Conservation (phyloP, 768 basidiomycete genomes). For the Neoboletus magnificus region DNA sequence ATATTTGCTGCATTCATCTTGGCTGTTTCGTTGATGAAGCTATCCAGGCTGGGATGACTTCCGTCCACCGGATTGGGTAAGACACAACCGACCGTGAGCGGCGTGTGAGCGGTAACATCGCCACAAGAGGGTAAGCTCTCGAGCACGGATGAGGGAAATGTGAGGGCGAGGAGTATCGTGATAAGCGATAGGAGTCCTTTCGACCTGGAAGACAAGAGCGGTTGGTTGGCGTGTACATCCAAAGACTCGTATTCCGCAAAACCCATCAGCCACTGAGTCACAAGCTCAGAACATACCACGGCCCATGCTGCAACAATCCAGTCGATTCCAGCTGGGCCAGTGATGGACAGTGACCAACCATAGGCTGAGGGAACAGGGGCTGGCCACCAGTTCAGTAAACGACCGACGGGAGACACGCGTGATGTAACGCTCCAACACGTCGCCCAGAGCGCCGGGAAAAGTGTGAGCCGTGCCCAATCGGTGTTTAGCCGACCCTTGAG, state of each 20-base stretch:
- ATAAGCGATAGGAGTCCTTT: conserved; percentile 37
- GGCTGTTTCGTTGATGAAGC: conserved; percentile 59
- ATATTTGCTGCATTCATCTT: conserved; percentile 50
- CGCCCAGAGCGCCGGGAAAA: conserved; percentile 73
- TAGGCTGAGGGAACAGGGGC: conserved; percentile 58
- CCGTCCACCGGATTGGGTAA: conserved; percentile 49
- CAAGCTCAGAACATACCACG: conserved; percentile 52
- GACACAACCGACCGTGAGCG: conserved; percentile 63
- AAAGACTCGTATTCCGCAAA: conserved; percentile 15
- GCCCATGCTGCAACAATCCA: conserved; percentile 80
- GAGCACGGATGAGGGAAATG: conserved; percentile 55
- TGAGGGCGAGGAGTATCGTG: conserved; percentile 41
- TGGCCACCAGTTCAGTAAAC: conserved; percentile 61
- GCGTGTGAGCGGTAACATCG: conserved; percentile 43
- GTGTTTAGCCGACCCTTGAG: conserved; percentile 28
- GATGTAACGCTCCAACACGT: conserved; percentile 55
- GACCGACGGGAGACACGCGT: conserved; percentile 61
- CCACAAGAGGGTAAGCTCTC: conserved; percentile 37
- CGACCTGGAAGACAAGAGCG: conserved; percentile 18
- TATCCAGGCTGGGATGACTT: conserved; percentile 47
- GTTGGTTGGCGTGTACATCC: background rate
- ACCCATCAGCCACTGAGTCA: conserved; percentile 59
- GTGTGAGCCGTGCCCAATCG: conserved; percentile 43
- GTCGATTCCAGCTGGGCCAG: conserved; percentile 62
- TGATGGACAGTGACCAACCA: conserved; percentile 54